These are phyloP conservation scores for Polytrichum formosum DNA, from an alignment of 225 moss, liverwort and hornwort species.

Conservation along the genomic window DNA sequence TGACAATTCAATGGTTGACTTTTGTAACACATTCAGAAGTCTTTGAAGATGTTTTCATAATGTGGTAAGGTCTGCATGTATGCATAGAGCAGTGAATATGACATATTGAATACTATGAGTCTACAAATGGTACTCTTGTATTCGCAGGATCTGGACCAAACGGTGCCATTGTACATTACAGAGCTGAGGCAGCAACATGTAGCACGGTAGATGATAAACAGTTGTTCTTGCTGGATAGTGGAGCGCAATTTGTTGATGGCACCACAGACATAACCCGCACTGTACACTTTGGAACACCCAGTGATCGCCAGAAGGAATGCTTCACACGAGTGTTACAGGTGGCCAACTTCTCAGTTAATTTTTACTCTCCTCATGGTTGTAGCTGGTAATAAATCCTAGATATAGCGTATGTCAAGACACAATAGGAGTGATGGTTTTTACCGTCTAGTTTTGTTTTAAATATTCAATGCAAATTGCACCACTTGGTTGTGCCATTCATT, in stretches of 20 bases:
- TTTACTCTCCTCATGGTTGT: neutral
- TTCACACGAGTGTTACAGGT: slow-evolving; percentile 97
- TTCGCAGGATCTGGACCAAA: slow-evolving; percentile 87
- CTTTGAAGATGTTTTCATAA: no score
- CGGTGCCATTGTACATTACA: slow-evolving; percentile 95
- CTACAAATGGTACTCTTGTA: slow-evolving; percentile 4
- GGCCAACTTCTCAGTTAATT: neutral
- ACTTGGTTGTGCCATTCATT: no score
- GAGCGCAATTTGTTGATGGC: slow-evolving; percentile 94
- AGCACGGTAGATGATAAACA: slow-evolving; percentile 71
- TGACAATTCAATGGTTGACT: no score
- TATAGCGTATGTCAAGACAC: neutral
- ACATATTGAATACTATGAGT: slow-evolving; percentile 1
- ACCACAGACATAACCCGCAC: slow-evolving; percentile 98
- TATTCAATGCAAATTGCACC: no score
- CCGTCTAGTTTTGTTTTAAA: neutral
- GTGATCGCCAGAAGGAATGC: slow-evolving; percentile 76
- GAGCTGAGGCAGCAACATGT: slow-evolving; percentile 79
- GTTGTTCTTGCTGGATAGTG: slow-evolving; percentile 86
- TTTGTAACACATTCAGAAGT: no score
- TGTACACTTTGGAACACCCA: slow-evolving; percentile 90
- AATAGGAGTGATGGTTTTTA: neutral
- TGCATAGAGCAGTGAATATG: neutral
- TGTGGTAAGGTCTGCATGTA: neutral
- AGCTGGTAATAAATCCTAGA: neutral